A percentile compares a stretch with the other conserved stretches of the same genome.
Conservation (phyloP, 2,329 filamentous ascomycete species). For the Pseudopyricularia javanii region DNA sequence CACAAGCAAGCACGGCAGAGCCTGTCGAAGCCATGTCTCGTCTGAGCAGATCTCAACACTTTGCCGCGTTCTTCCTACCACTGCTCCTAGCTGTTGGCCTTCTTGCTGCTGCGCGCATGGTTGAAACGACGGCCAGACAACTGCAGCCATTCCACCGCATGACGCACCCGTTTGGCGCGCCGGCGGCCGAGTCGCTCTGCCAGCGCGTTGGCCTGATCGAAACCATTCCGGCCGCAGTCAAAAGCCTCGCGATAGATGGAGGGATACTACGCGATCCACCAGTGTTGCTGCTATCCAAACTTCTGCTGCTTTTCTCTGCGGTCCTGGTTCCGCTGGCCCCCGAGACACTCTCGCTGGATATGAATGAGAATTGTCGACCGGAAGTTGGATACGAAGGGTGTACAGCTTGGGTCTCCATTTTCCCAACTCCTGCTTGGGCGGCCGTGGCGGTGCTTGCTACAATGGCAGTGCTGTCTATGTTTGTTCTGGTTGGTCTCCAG, state of each 20-base stretch:
- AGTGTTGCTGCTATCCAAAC: conserved; percentile 1
- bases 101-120: conserved; percentile 21
- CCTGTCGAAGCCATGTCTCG: background rate
- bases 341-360: conserved; percentile 15
- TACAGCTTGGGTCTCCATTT: conserved; percentile 16
- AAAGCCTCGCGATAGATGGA: background rate
- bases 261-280: background rate
- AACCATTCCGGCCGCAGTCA: conserved; percentile 6
- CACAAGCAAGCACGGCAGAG: background rate
- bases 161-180: conserved; percentile 14
- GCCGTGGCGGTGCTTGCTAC: conserved; percentile 13
- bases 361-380: conserved; percentile 8
- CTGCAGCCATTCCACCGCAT: conserved; percentile 27
- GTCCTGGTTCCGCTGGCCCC: conserved; percentile 17
- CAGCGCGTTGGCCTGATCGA: conserved; percentile 12
- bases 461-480: conserved; percentile 14
- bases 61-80: conserved; percentile 22
- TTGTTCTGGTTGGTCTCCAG: conserved; percentile 12
- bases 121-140: conserved; percentile 22
- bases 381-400: conserved; percentile 10
- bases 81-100: conserved; percentile 19
- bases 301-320: background rate
- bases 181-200: conserved; percentile 17
- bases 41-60: conserved; percentile 18
- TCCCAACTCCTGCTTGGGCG: conserved; percentile 11